Conservation (phyloP, 495 filamentous ascomycete species). For the Podospora appendiculata region DNA sequence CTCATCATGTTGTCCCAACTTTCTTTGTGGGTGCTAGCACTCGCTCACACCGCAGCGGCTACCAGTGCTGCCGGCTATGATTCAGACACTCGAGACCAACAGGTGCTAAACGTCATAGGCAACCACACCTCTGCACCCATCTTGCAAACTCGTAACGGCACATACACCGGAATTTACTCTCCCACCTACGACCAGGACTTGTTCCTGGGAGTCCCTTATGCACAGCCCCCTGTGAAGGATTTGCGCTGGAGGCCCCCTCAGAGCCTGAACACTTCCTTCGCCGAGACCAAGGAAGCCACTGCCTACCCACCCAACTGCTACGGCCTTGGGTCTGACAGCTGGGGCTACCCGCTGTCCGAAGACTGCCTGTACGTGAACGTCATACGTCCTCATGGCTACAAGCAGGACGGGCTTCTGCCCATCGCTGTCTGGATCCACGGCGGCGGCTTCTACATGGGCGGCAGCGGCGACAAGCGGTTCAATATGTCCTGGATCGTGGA, state of each 20-base stretch:
- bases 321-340: conserved; percentile 27
- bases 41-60: no score
- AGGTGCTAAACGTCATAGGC: no score
- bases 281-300: conserved; percentile 31
- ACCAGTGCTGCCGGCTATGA: no score
- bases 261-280: conserved; percentile 41
- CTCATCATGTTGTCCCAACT: no score
- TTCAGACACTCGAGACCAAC: no score
- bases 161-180: conserved; percentile 32
- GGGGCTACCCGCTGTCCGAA: conserved; percentile 24
- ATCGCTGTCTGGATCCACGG: conserved; percentile 55
- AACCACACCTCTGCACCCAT: background rate
- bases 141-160: conserved; percentile 27
- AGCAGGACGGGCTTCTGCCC: conserved; percentile 14
- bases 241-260: conserved; percentile 12
- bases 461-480: conserved; percentile 40
- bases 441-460: conserved; percentile 48
- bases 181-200: conserved; percentile 39
- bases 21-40: no score
- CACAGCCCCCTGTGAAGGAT: conserved; percentile 29
- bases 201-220: conserved; percentile 51
- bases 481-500: conserved; percentile 38
- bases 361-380: conserved; percentile 35
- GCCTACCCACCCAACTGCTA: conserved; percentile 45
- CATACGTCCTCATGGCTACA: conserved; percentile 16